phyloP scores from a whole-genome alignment of 2,329 filamentous ascomycete genomes.

The Tolypocladium cylindrosporum region DNA sequence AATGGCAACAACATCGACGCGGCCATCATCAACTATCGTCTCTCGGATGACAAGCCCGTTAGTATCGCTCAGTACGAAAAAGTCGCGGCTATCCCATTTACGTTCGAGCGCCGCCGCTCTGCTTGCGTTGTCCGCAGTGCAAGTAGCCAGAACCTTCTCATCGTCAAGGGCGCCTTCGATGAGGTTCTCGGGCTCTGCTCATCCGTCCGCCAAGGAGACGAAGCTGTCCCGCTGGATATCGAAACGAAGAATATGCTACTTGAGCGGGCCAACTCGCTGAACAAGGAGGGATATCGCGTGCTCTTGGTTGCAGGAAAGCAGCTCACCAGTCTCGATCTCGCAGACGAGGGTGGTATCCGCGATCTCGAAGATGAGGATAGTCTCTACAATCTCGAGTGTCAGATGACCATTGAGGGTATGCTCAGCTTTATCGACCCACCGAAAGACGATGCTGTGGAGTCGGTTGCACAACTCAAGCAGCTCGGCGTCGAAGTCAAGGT shows the following conservation, averaged over 20 bases:
- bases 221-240: conserved; percentile 7
- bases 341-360: too few species aligned
- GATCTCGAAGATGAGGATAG: conserved; percentile 9
- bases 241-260: conserved; percentile 6
- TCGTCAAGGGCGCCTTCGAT: conserved; percentile 19
- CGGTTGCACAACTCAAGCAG: conserved; percentile 10
- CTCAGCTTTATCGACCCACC: conserved; percentile 18
- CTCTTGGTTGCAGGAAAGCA: conserved; percentile 12
- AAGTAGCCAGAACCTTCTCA: conserved; percentile 13
- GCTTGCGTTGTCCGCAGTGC: conserved; percentile 11
- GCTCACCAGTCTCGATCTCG: background rate
- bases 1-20: conserved; percentile 17
- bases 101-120: conserved; percentile 15
- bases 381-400: conserved; percentile 11
- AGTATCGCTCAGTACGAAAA: conserved; percentile 11
- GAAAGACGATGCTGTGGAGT: conserved; percentile 16
- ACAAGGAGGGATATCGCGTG: conserved; percentile 11
- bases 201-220: conserved; percentile 6
- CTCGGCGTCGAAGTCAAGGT: conserved; percentile 17
- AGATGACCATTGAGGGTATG: conserved; percentile 15
- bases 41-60: conserved; percentile 5
- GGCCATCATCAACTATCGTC: conserved; percentile 11
- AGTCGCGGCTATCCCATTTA: conserved; percentile 12
- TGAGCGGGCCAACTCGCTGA: conserved; percentile 8
- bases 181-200: conserved; percentile 14